phyloP scores from a whole-genome alignment of 257 asterid genomes.

The Eustoma russellianum region DNA sequence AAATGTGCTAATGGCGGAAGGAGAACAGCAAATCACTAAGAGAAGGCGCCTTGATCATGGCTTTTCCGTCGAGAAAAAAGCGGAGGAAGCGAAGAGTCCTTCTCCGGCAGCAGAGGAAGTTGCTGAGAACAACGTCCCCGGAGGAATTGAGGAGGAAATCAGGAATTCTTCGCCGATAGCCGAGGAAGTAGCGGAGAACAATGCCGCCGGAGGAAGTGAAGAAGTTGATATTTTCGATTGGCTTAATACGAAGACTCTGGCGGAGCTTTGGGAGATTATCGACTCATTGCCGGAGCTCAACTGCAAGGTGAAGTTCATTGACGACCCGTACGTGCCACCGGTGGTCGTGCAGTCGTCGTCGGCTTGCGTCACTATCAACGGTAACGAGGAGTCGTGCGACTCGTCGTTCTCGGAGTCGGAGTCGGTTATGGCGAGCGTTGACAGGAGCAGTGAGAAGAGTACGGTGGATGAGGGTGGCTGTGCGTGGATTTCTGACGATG shows the following conservation, averaged over 20 bases:
- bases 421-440: slow-evolving; percentile 63
- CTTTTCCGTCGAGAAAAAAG: slow-evolving; percentile 1
- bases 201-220: slow-evolving; percentile 7
- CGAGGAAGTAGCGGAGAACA: not conserved
- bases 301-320: slow-evolving; percentile 47
- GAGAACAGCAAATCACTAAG: slow-evolving; percentile 1
- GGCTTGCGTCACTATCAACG: slow-evolving; percentile 56
- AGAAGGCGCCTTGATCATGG: not conserved
- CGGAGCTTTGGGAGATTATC: slow-evolving; percentile 28
- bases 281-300: slow-evolving; percentile 9
- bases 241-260: slow-evolving; percentile 39
- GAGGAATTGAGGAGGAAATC: no score
- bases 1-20: slow-evolving; percentile 16
- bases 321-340: slow-evolving; percentile 40
- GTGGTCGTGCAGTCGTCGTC: slow-evolving; percentile 43
- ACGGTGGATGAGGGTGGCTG: slow-evolving; percentile 11
- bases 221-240: slow-evolving; percentile 28
- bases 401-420: slow-evolving; percentile 64
- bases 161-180: no score
- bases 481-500: slow-evolving; percentile 17
- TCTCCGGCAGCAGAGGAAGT: slow-evolving; percentile 1
- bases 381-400: slow-evolving; percentile 68
- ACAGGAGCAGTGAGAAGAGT: slow-evolving; percentile 28
- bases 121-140: not conserved
- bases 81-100: not conserved